These are phyloP conservation scores for Musa balbisiana DNA, from an alignment of 202 grass and related monocot species.

Conservation along the genomic window DNA sequence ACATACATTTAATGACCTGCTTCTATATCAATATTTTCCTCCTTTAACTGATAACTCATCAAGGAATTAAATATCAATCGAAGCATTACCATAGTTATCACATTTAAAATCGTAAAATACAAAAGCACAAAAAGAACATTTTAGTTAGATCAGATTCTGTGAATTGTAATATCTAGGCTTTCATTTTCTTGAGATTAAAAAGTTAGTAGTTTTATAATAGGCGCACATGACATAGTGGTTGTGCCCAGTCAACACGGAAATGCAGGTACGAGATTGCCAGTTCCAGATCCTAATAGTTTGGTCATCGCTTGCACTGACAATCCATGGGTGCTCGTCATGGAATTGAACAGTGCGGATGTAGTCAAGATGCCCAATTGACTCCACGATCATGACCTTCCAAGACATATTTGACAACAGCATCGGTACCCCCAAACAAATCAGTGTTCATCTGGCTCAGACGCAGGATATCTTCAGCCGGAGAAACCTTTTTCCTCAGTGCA, in stretches of 20 bases:
- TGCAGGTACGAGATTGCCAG: no score
- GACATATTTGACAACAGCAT: slow-evolving; percentile 97
- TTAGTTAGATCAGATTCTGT: not conserved
- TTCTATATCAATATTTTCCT: not conserved
- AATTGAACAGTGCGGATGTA: no score
- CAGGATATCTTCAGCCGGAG: slow-evolving; percentile 85
- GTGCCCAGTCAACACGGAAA: no score
- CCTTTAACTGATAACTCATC: not conserved
- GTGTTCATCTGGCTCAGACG: slow-evolving; percentile 96
- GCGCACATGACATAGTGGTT: no score
- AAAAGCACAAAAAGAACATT: not conserved
- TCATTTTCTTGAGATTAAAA: not conserved
- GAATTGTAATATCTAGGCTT: not conserved
- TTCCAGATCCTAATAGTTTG: no score
- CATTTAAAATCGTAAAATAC: not conserved
- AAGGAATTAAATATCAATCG: not conserved
- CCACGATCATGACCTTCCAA: slow-evolving; percentile 96
- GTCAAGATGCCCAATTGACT: slow-evolving; percentile 92
- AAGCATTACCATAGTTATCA: slow-evolving; percentile 5
- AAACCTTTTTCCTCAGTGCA: slow-evolving; percentile 88
- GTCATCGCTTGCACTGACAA: no score
- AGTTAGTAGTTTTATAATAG: not conserved
- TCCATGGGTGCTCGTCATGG: no score
- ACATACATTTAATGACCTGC: slow-evolving; percentile 7
- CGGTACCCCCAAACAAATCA: slow-evolving; percentile 89